Percentiles rank a stretch among this genome's conserved stretches.
Evolutionary conservation across 768 basidiomycete species (phyloP).

Genomic region (Serpula lacrymans): DNA sequence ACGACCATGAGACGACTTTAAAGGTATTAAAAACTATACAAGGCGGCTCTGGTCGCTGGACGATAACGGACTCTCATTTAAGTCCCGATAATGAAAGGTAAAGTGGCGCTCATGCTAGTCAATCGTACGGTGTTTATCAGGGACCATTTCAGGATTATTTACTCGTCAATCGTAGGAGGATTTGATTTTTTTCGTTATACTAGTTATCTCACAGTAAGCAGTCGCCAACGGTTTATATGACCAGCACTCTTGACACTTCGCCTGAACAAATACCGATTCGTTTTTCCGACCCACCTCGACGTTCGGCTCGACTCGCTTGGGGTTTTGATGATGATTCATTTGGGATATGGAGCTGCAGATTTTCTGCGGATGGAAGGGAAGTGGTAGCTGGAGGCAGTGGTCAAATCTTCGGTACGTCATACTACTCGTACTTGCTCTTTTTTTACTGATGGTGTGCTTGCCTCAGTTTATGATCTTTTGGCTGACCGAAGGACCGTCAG

Average conservation of each 20-base stretch:
- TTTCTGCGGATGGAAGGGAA: slow-evolving; percentile 95
- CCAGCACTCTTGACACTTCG: slow-evolving; percentile 62
- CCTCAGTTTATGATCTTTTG: slow-evolving; percentile 87
- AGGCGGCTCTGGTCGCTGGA: slow-evolving; percentile 81
- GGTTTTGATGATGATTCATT: slow-evolving; percentile 44
- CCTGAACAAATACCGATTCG: slow-evolving; percentile 59
- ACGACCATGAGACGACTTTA: slow-evolving; percentile 48
- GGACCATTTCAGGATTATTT: slow-evolving; percentile 76
- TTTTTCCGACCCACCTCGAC: slow-evolving; percentile 46
- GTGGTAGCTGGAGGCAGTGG: slow-evolving; percentile 90
- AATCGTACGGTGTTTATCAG: slow-evolving; percentile 2
- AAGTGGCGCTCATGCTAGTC: slow-evolving; percentile 12
- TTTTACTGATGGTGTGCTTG: neutral
- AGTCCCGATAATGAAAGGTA: slow-evolving; percentile 86
- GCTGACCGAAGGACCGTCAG: slow-evolving; percentile 76
- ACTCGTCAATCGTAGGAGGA: slow-evolving; percentile 75
- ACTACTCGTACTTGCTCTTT: slow-evolving; percentile 1
- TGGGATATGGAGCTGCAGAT: slow-evolving; percentile 91
- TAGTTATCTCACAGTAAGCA: slow-evolving; percentile 27
- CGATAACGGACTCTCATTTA: slow-evolving; percentile 91
- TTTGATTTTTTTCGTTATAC: slow-evolving; percentile 1
- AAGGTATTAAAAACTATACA: slow-evolving; percentile 62
- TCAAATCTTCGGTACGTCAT: slow-evolving; percentile 61
- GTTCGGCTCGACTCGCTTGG: slow-evolving; percentile 31
- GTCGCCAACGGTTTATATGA: slow-evolving; percentile 74